These are phyloP conservation scores for Cytospora mali DNA, from an alignment of 2,329 filamentous ascomycete genomes.

Conservation along the genomic window DNA sequence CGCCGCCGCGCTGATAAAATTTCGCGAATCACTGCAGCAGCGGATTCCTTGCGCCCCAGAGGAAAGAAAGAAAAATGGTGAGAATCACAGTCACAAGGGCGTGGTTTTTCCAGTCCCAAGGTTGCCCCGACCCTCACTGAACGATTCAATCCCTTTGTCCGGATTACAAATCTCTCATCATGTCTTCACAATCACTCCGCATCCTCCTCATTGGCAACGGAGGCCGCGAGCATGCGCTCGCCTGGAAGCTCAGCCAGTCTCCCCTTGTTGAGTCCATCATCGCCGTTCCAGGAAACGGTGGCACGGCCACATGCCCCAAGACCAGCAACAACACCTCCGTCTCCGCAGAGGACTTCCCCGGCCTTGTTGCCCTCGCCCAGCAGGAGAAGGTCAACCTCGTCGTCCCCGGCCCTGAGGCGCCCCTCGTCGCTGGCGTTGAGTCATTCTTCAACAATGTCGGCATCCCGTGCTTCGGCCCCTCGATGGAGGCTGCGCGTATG, in stretches of 20 bases:
- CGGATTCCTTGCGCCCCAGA: slow-evolving; percentile 10
- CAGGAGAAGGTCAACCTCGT: slow-evolving; percentile 77
- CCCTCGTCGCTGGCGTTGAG: slow-evolving; percentile 89
- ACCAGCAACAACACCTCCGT: slow-evolving; percentile 71
- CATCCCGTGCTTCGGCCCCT: slow-evolving; percentile 85
- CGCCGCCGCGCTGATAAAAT: slow-evolving; percentile 24
- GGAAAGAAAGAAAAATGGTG: slow-evolving; percentile 23
- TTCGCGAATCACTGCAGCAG: slow-evolving; percentile 17
- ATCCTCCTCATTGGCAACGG: slow-evolving; percentile 91
- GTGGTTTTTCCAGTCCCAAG: slow-evolving; percentile 17
- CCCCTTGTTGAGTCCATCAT: slow-evolving; percentile 75
- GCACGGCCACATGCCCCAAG: slow-evolving; percentile 72
- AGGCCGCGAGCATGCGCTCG: slow-evolving; percentile 90
- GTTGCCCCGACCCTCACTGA: slow-evolving; percentile 7
- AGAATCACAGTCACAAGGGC: slow-evolving; percentile 19
- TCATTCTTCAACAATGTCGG: slow-evolving; percentile 75
- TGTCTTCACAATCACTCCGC: slow-evolving; percentile 49
- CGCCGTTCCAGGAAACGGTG: slow-evolving; percentile 80
- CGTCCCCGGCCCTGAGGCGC: slow-evolving; percentile 88
- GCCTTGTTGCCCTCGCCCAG: slow-evolving; percentile 74
- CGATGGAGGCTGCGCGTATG: slow-evolving; percentile 80
- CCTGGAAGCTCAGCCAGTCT: slow-evolving; percentile 91
- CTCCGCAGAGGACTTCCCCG: slow-evolving; percentile 74
- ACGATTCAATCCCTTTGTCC: slow-evolving; percentile 1
- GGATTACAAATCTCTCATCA: slow-evolving; percentile 4